Evolutionary conservation across 2,329 filamentous ascomycete genomes (phyloP), one percentile per base, ranked within the genome.

Genomic region (Didymosphaeria variabile): DNA sequence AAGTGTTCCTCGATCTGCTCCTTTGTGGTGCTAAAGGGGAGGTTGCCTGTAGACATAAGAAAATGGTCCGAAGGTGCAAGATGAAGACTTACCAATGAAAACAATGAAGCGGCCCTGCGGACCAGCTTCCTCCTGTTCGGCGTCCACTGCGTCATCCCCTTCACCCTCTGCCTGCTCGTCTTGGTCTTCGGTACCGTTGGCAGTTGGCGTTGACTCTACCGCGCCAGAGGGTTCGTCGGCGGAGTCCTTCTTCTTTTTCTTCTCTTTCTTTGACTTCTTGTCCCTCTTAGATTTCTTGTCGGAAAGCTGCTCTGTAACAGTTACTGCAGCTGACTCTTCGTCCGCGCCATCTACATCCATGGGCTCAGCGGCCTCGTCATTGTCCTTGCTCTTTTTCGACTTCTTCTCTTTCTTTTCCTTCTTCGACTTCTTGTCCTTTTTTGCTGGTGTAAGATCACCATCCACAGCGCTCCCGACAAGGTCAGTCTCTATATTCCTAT

Each of bases 21-120:
- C 55, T 85, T 84, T 4, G 90, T 97, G 44, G 93, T 91, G 63
- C 85, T 89, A 86, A 88, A 97, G 53, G 94, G 94, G 6, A 98
- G 90, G 81, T 97, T 97, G 77, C 94, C 92, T 86, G 29, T 19
- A 71, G 67, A 38, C 63, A 54, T 65, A 62, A 61, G 64, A 58
- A 58, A 49, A 40, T 53, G 29, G 38, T 57, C 47, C 19, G 45
- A 49, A n/a, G 23, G 8, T 13, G 58, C 58, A 64, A 59, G 9
- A 26, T 3, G 10, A 6, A 2, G 17, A 68, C 81, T 23, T 80
- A 88, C 87, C 90, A 66, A 94, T 88, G 79, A 95, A 95, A 71
- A 90, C 87, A 62, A 93, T 92, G 81, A 92, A 93, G 62, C 90
- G 86, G 17, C 82, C 68, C 31, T 67, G 63, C 34, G 62, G 60